Conservation (phyloP, 352 stramenopile species). For the Albugo candida region DNA sequence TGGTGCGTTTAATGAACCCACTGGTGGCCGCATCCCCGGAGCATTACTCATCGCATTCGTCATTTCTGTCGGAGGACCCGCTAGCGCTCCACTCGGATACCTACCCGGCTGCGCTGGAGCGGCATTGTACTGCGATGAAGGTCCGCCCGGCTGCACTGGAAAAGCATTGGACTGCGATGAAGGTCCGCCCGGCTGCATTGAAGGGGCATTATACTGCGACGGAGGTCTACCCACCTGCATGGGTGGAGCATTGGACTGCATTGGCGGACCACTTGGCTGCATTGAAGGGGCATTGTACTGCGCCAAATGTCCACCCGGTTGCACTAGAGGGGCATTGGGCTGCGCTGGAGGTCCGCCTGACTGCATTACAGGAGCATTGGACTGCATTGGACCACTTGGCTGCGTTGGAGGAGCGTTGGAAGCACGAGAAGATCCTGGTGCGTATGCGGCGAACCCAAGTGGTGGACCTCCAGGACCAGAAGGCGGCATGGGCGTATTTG, state of each 20-base stretch:
- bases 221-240: constrained; percentile 15
- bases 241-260: constrained; percentile 19
- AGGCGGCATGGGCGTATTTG: not conserved
- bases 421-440: no score
- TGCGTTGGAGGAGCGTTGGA: not conserved
- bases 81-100: not conserved
- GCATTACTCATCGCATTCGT: constrained; percentile 12
- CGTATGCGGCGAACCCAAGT: not conserved
- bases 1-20: constrained; percentile 2
- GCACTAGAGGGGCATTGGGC: not conserved
- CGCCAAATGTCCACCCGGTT: constrained; percentile 9
- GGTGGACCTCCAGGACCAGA: not conserved
- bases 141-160: constrained; percentile 5
- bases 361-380: not conserved
- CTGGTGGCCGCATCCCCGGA: constrained; percentile 6
- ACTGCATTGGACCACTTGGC: not conserved
- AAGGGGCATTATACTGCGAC: no score
- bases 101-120: constrained; percentile 2
- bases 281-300: constrained; percentile 38
- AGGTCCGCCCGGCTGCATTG: constrained; percentile 18
- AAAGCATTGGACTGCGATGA: constrained; percentile 7
- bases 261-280: constrained; percentile 18
- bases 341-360: not conserved
- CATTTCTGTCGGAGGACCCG: constrained; percentile 11
- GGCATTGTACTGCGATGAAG: constrained; percentile 12